Evolutionary conservation across 2,329 filamentous ascomycete species (phyloP).

Genomic region (Scedosporium boydii): DNA sequence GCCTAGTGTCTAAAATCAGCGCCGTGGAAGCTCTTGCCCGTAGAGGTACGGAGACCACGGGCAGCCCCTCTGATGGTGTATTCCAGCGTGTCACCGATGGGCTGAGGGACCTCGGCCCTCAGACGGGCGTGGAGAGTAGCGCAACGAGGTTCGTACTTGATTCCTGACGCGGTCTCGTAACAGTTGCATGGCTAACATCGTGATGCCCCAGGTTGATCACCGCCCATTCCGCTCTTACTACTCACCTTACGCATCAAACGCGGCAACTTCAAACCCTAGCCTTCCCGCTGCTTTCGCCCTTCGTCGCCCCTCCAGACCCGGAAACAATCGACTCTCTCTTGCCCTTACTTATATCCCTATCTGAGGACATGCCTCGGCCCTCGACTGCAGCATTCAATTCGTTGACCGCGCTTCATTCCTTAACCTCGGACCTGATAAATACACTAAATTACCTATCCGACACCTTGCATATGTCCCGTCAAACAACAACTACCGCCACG

Average conservation of each 20-base stretch:
- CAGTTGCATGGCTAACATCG: slow-evolving; percentile 1
- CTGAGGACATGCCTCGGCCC: slow-evolving; percentile 57
- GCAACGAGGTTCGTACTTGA: slow-evolving; percentile 50
- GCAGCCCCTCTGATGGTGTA: slow-evolving; percentile 55
- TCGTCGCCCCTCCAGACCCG: slow-evolving; percentile 51
- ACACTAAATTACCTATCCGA: slow-evolving; percentile 82
- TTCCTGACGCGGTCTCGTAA: neutral
- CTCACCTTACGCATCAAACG: slow-evolving; percentile 66
- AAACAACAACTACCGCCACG: slow-evolving; percentile 74
- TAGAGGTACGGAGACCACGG: slow-evolving; percentile 55
- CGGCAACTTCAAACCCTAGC: slow-evolving; percentile 65
- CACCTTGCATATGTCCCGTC: slow-evolving; percentile 86
- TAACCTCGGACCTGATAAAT: slow-evolving; percentile 65
- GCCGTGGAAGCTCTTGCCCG: slow-evolving; percentile 62
- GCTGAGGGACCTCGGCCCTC: slow-evolving; percentile 63
- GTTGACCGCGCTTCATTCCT: slow-evolving; percentile 56
- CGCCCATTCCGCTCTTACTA: slow-evolving; percentile 63
- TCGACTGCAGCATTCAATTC: slow-evolving; percentile 55
- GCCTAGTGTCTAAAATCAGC: slow-evolving; percentile 60
- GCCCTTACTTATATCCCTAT: slow-evolving; percentile 55
- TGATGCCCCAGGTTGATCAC: slow-evolving; percentile 54
- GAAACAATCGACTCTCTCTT: slow-evolving; percentile 61
- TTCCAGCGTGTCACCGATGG: slow-evolving; percentile 59
- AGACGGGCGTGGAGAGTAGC: slow-evolving; percentile 62
- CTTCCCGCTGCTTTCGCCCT: slow-evolving; percentile 60